These are phyloP conservation scores for Aspergillus ustus DNA, from an alignment of 2,329 filamentous ascomycete species.

Conservation along the genomic window DNA sequence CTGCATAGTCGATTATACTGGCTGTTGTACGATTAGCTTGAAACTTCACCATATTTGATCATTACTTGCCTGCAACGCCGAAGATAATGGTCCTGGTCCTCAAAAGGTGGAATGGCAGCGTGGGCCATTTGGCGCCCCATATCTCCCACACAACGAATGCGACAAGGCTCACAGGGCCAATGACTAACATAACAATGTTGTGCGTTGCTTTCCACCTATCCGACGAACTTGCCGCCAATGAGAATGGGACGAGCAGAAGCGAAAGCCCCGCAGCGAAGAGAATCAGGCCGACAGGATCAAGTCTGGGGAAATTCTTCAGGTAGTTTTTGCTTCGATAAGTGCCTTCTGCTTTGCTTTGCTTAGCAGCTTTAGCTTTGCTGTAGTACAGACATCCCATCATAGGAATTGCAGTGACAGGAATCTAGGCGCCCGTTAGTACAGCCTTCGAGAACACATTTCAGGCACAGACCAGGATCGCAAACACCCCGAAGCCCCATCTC, in stretches of 20 bases:
- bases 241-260: neutral
- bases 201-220: neutral
- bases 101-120: neutral
- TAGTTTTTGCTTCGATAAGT: neutral
- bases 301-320: neutral
- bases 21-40: neutral
- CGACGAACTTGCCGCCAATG: neutral
- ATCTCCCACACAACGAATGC: neutral
- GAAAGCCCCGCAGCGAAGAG: neutral
- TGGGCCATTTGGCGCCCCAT: neutral
- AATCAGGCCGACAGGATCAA: neutral
- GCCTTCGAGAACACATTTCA: neutral
- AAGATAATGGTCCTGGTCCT: neutral
- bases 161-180: neutral
- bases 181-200: neutral
- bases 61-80: neutral
- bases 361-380: neutral
- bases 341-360: neutral
- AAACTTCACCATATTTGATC: neutral
- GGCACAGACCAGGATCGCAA: neutral
- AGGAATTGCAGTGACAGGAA: neutral
- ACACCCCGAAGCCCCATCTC: neutral
- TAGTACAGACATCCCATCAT: neutral
- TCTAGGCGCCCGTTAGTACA: neutral
- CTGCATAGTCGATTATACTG: neutral